phyloP scores from a whole-genome alignment of 305 asterid species.

The Nicotiana rustica region DNA sequence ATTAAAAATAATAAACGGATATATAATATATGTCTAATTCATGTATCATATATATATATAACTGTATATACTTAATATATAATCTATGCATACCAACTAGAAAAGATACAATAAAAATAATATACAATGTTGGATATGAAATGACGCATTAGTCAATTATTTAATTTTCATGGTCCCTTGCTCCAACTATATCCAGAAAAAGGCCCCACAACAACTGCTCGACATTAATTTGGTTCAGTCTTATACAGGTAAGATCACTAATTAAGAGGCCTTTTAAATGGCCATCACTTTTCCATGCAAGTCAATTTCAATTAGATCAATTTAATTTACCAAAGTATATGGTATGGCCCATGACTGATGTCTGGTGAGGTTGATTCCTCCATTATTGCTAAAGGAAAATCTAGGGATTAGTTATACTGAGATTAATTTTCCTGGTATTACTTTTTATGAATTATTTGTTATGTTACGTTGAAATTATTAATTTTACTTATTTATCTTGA shows the following conservation, averaged over 20 bases:
- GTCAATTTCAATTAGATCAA: background rate
- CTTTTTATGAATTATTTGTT: too few species aligned
- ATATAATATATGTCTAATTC: too few species aligned
- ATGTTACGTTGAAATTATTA: too few species aligned
- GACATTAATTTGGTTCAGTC: background rate
- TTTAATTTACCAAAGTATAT: background rate
- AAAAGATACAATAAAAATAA: too few species aligned
- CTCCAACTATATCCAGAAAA: background rate
- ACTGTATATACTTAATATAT: too few species aligned
- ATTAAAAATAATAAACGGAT: too few species aligned
- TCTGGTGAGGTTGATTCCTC: background rate
- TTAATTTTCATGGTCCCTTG: background rate
- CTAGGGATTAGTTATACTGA: too few species aligned
- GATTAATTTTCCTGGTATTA: too few species aligned
- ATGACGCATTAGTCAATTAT: background rate
- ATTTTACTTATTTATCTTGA: too few species aligned
- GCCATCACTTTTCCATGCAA: background rate
- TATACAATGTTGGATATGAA: background rate
- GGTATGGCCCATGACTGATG: background rate
- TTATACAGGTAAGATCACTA: background rate
- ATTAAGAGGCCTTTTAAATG: background rate
- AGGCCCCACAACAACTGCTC: background rate
- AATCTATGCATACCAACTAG: too few species aligned
- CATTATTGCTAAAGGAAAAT: background rate
- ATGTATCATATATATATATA: too few species aligned